Percentiles rank a stretch among this genome's conserved stretches.
Evolutionary conservation across 371 early-diverging fungal genomes (phyloP).

Genomic region (Mortierella sp.): DNA sequence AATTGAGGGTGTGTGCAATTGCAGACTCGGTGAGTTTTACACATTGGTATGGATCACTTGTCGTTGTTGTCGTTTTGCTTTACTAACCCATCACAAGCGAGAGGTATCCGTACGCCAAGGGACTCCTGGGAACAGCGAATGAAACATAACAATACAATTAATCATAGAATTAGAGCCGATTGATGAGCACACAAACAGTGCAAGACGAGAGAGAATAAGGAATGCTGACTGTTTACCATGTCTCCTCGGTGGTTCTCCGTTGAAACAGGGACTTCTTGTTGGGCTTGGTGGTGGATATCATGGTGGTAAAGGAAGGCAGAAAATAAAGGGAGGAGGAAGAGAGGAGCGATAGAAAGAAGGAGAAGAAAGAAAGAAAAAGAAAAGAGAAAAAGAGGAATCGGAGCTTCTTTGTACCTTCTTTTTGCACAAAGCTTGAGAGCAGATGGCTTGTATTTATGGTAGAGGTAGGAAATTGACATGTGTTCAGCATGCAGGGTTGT

Average conservation of each 20-base stretch:
- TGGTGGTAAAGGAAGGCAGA: not conserved
- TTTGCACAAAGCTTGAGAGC: not conserved
- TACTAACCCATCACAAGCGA: conserved; percentile 19
- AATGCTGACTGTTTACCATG: conserved; percentile 4
- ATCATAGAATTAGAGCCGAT: not conserved
- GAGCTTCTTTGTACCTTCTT: not conserved
- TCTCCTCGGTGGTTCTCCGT: not conserved
- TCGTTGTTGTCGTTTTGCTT: not conserved
- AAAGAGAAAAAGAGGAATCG: not conserved
- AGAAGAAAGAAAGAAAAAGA: not conserved
- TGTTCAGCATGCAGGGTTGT: not conserved
- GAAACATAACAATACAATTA: not conserved
- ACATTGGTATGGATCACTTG: too few species aligned
- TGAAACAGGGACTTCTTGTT: conserved; percentile 3
- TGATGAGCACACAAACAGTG: not conserved
- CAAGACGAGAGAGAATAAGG: not conserved
- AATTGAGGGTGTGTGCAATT: not conserved
- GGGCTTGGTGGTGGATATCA: not conserved
- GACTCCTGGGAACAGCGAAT: conserved; percentile 4
- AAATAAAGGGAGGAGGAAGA: not conserved
- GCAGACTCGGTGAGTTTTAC: too few species aligned
- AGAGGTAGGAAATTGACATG: not conserved
- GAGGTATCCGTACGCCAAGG: conserved; percentile 21
- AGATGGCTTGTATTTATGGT: not conserved
- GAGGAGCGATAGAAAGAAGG: not conserved